Evolutionary conservation across 257 asterid genomes (phyloP).

Genomic region (Ilex aquifolium): DNA sequence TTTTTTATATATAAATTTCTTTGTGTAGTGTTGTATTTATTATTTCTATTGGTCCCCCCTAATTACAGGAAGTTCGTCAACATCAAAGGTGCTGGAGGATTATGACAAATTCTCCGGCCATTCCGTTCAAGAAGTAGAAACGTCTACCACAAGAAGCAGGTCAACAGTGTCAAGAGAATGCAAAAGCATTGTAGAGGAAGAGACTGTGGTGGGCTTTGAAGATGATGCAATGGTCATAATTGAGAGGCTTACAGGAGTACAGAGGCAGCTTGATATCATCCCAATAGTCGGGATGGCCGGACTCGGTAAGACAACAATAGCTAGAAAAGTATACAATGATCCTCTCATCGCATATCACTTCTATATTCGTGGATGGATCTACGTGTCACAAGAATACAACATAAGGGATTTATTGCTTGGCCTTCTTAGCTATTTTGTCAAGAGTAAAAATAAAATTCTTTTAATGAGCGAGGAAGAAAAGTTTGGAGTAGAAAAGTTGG

Average conservation of each 20-base stretch:
- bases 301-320: conserved; percentile 36
- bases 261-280: conserved; percentile 1
- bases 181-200: not conserved
- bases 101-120: not conserved
- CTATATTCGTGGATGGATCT: conserved; percentile 19
- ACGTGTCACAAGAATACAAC: conserved; percentile 20
- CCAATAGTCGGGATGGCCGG: conserved; percentile 37
- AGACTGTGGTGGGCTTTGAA: conserved; percentile 17
- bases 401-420: conserved; percentile 13
- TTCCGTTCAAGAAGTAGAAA: too few species aligned
- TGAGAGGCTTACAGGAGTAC: not conserved
- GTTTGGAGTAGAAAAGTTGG: conserved; percentile 1
- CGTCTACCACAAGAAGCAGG: too few species aligned
- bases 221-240: not conserved
- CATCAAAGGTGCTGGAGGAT: not conserved
- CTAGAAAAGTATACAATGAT: conserved; percentile 21
- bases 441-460: conserved; percentile 1
- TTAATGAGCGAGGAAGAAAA: not conserved
- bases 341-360: conserved; percentile 8
- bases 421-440: conserved; percentile 2
- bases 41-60: too few species aligned
- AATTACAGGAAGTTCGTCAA: too few species aligned
- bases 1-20: too few species aligned
- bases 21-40: too few species aligned
- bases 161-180: not conserved